Evolutionary conservation across 371 early-diverging fungal species (phyloP), one percentile per base, ranked within the genome.

Genomic region (Mortierella sp.): DNA sequence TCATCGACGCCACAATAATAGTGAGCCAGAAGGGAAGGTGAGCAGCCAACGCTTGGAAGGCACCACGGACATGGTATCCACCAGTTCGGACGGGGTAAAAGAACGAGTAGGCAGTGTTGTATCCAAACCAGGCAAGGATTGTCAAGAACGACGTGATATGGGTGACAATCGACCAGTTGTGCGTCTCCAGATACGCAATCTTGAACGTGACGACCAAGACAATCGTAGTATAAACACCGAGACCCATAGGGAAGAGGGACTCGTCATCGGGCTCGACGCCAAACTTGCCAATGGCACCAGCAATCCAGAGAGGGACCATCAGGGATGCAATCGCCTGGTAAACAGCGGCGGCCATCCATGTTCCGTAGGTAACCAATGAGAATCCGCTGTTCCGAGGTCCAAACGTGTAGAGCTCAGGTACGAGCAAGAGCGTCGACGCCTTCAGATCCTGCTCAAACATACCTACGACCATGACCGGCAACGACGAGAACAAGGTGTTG

Each of bases 381-480:
- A 94, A 96, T 24, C 93, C 93, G 54, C 88, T 88, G 73, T 89
- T 82, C n/a, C 83, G 84, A 79, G 93, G 94, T 41, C 95, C 95
- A 56, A 88, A 83, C 16, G 88, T 90, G 83, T 97, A 97, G 76
- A 95, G 84, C 79, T 96, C 94, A 0, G 97, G 97, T 65, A 94
- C 92, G 29, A 90, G 89, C 78, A 93, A 83, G 48, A 97, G 83
- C 55, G 93, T 93, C 58, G 92, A 87, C 1, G 92, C 91, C 72
- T 90, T 91, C 70, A 97, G 84, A 83, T 95, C 95, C 83, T 96
- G 95, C 84, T 97, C 97, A 82, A 96, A 95, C 71, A 95, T 91
- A 41, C 97, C 97, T 24, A 96, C 91, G 10, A 95, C 91, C 51
- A 97, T 88, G 1, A 96, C 95, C 0, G 96, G 96, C 78, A 97